Evolutionary conservation across 306 rosid genomes (phyloP).

Genomic region (Dryas alaskensis): DNA sequence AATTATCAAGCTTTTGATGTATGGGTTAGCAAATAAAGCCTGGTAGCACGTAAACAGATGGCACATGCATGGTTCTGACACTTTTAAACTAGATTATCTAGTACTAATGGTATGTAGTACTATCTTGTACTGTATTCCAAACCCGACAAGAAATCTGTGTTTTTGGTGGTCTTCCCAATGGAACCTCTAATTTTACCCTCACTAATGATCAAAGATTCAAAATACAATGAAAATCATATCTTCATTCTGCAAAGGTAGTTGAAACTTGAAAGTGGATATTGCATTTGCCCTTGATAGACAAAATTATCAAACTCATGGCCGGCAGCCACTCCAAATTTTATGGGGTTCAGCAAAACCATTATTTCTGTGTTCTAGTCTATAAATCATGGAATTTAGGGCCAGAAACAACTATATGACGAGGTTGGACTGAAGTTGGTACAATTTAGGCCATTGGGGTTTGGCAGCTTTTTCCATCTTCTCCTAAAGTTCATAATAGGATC

Average conservation of each 20-base stretch:
- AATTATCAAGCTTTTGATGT: background rate
- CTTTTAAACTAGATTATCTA: conserved; percentile 5
- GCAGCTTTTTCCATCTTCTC: background rate
- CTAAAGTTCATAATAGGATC: background rate
- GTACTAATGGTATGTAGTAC: background rate
- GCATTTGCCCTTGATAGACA: background rate
- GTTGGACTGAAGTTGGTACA: background rate
- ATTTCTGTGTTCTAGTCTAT: too few species aligned
- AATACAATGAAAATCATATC: background rate
- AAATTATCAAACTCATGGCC: background rate
- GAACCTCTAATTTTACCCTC: conserved; percentile 7
- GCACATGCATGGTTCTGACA: conserved; percentile 5
- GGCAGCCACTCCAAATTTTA: background rate
- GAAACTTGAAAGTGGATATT: background rate
- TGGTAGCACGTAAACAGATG: conserved; percentile 9
- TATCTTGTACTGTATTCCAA: conserved; percentile 2
- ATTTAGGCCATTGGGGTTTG: background rate
- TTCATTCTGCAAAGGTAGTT: background rate
- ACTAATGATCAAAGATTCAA: background rate
- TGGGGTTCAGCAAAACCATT: background rate
- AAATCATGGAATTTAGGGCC: background rate
- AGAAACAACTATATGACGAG: background rate
- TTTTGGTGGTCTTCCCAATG: conserved; percentile 8
- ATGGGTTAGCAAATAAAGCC: conserved; percentile 5
- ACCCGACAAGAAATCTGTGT: conserved; percentile 10